Base-by-base conservation (phyloP, 2,329 filamentous ascomycete species). In the Aspergillus fumigatus region DNA sequence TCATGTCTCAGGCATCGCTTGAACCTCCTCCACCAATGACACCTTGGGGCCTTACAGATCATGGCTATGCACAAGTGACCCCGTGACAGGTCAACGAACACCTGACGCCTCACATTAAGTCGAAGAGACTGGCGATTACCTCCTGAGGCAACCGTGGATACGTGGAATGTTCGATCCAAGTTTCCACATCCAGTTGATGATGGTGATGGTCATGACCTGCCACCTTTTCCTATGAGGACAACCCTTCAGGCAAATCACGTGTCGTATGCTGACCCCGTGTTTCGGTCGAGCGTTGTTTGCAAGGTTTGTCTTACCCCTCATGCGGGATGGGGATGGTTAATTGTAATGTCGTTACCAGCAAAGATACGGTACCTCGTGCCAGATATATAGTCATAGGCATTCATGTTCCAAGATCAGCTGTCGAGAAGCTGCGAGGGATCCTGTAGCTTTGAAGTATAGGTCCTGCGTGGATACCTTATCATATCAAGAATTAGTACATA, bases 261-360 rank as follows among this genome's bases (percentile, higher is more conserved):
- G 60, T 53, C 11, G 23, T 38, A 1, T 9, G 7, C 23, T 17
- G 32, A 35, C 55, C 49, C 56, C 51, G 56, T 60, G 54, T 49
- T 55, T 48, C 35, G 23, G 49, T 45, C 49, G 49, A 23, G 45
- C 45, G 40, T 21, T 55, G 60, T 55, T 59, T 56, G 58, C 50
- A 50, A 5, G 43, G 56, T 57, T 55, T 59, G 55, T 27, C 10
- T 47, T 56, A 61, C 62, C 62, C 62, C 60, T 62, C 59, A 61
- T 61, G 59, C 50, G 50, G 53, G 49, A 51, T 19, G 8, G 23
- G 10, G n/a, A 4, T 25, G n/a, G 11, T 47, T 14, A 14, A n/a
- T 47, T 23, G 43, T 47, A 23, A 26, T 17, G 2, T 26, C 23
- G 4, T 23, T 47, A 25, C 53, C 26, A 51, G 50, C 56, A 58